Evolutionary conservation across 2,329 filamentous ascomycete genomes (phyloP).

Genomic region (Neofusicoccum ribis): DNA sequence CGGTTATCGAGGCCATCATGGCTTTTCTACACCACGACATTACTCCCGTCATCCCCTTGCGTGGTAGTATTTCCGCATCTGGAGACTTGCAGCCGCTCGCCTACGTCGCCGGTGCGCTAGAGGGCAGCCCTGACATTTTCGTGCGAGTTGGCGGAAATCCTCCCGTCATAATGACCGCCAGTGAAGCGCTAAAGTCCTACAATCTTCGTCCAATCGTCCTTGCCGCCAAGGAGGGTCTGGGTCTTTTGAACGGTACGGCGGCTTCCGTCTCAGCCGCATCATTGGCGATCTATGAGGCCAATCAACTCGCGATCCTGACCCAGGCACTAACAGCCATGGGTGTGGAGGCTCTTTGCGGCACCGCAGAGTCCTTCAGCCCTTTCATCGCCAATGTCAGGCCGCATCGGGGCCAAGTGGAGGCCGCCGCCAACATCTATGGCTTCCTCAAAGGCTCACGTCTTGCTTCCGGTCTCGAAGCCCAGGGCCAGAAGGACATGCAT

Average conservation of each 20-base stretch:
- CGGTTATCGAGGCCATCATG: constrained; percentile 50
- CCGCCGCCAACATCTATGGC: constrained; percentile 26
- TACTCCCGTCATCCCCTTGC: constrained; percentile 55
- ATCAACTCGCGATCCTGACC: constrained; percentile 32
- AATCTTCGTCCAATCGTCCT: constrained; percentile 24
- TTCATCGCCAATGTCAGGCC: constrained; percentile 61
- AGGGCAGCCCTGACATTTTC: constrained; percentile 46
- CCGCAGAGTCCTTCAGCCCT: constrained; percentile 56
- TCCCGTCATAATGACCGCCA: constrained; percentile 33
- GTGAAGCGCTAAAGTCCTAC: constrained; percentile 33
- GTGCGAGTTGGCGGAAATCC: constrained; percentile 35
- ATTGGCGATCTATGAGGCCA: constrained; percentile 26
- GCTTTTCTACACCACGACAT: constrained; percentile 36
- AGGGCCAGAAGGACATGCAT: constrained; percentile 31
- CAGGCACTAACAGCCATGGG: constrained; percentile 63
- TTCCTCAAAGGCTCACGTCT: constrained; percentile 31
- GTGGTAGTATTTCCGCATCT: constrained; percentile 60
- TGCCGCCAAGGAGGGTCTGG: constrained; percentile 54
- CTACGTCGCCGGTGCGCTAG: constrained; percentile 53
- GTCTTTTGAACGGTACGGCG: constrained; percentile 54
- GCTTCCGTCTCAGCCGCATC: constrained; percentile 29
- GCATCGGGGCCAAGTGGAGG: constrained; percentile 56
- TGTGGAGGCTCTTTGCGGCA: constrained; percentile 60
- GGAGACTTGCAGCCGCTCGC: constrained; percentile 59
- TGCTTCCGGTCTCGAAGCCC: constrained; percentile 19